These are phyloP conservation scores for Claviceps sp. DNA, from an alignment of 2,329 filamentous ascomycete genomes.

Conservation along the genomic window DNA sequence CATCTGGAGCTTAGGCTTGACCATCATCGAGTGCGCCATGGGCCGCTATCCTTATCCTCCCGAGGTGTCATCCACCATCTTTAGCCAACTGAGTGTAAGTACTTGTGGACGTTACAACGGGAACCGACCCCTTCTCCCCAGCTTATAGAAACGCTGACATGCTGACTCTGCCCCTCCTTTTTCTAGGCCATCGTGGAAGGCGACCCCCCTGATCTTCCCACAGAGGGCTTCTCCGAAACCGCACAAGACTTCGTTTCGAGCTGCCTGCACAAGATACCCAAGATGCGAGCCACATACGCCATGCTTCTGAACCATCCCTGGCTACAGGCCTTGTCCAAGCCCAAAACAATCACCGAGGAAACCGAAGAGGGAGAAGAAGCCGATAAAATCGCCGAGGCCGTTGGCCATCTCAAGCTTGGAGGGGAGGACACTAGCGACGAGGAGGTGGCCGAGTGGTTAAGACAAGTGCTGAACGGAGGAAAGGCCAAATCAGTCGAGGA, in stretches of 20 bases:
- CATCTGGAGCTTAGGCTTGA: slow-evolving; percentile 90
- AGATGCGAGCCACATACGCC: slow-evolving; percentile 83
- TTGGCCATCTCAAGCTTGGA: slow-evolving; percentile 29
- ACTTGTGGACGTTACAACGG: not conserved
- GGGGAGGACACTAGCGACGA: slow-evolving; percentile 42
- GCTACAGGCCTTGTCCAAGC: slow-evolving; percentile 64
- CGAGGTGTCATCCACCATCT: slow-evolving; percentile 96
- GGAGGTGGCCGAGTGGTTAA: slow-evolving; percentile 82
- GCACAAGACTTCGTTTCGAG: slow-evolving; percentile 78
- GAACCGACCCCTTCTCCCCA: too few species aligned
- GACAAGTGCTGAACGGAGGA: slow-evolving; percentile 45
- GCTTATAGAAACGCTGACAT: slow-evolving; percentile 4
- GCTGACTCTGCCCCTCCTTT: not conserved
- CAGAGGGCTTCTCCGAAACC: slow-evolving; percentile 60
- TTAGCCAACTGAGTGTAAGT: slow-evolving; percentile 88
- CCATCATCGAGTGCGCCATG: slow-evolving; percentile 90
- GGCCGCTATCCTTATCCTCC: slow-evolving; percentile 93
- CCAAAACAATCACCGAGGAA: slow-evolving; percentile 59
- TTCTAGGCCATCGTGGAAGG: slow-evolving; percentile 89
- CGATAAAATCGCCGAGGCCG: slow-evolving; percentile 28
- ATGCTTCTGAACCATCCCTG: slow-evolving; percentile 83
- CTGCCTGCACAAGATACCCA: slow-evolving; percentile 86
- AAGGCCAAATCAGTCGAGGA: slow-evolving; percentile 37
- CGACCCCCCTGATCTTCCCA: slow-evolving; percentile 79
- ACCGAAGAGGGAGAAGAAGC: slow-evolving; percentile 47